Evolutionary conservation across 371 early-diverging fungal genomes (phyloP), one percentile per base, ranked within the genome.

Genomic region (Chytridium lagenaria): DNA sequence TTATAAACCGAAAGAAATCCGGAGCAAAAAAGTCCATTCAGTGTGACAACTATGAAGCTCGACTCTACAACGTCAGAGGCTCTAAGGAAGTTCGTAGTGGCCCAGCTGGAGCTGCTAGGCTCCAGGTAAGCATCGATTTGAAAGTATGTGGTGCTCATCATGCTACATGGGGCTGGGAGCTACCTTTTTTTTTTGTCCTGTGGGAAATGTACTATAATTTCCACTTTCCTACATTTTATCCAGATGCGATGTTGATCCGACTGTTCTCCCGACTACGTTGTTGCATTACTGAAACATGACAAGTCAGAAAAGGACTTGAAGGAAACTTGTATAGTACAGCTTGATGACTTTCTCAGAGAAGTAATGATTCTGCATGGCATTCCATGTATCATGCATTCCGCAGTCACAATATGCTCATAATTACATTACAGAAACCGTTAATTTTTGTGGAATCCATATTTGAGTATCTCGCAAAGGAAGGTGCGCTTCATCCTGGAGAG

Each of bases 201-300:
- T n/a, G n/a, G n/a, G n/a, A n/a, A n/a, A n/a, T n/a, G n/a, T n/a
- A n/a, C n/a, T n/a, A n/a, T n/a, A n/a, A n/a, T n/a, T n/a, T n/a
- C n/a, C n/a, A n/a, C n/a, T n/a, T n/a, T n/a, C n/a, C n/a, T n/a
- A n/a, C n/a, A 57, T 31, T 67, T 31, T 70, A 23, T 37, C 1
- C 65, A 93, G 92, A 34, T 91, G 89, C 70, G 94, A 94, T 65
- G 93, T 93, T 38, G 94, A 94, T 75, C 91, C 93, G 19, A 76
- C 74, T 36, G 92, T 92, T 36, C 78, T 93, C 31, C 92, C 7
- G 93, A 93, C 52, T 94, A 93, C 76, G 88, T 93, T 50, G 80
- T 92, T 52, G 94, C 93, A 1, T 81, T 94, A 33, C 81, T 94
- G 49, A 87, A 87, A 55, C 90, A 89, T 68, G 92, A 92, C 69